Base-by-base conservation (phyloP, 2,329 filamentous ascomycete species). In the Pseudonectria foliicola region DNA sequence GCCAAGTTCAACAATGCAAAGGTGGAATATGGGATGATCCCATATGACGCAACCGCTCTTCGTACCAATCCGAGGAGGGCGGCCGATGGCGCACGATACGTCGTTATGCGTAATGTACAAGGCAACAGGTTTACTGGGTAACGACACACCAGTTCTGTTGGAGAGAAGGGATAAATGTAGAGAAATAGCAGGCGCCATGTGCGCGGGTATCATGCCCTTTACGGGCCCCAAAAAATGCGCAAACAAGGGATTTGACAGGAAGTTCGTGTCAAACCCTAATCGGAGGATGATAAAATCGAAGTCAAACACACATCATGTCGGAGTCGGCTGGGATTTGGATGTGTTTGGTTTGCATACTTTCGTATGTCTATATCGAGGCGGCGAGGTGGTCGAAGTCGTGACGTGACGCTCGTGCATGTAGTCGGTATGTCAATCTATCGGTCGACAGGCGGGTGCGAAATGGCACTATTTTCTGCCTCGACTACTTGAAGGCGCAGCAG, bases 381-480 rank as follows among this genome's bases (percentile, higher is more conserved):
- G n/a, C n/a, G n/a, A 25, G 15, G 13, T 13, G 8, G 29, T 16
- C 13, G 29, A 10, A 13, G 6, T 15, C 7, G n/a, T n/a, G n/a
- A 16, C 13, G 13, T 30, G 13, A 10, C 21, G 13, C 13, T 13
- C 8, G 13, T 10, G 29, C 15, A 10, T 15, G 8, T 15, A 8
- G 15, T 30, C 8, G 10, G 6, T 13, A 10, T 10, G 6, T 16
- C 10, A 30, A 8, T 15, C 21, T 25, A 25, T 12, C n/a, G 16
- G n/a, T n/a, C n/a, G n/a, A n/a, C n/a, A n/a, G n/a, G n/a, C n/a
- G n/a, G n/a, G n/a, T n/a, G n/a, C n/a, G n/a, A n/a, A n/a, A n/a
- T n/a, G n/a, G 24, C 10, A 23, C 70, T 55, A 78, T 56, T 77
- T 79, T 53, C 75, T 73, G 35, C 60, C 62, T 23, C 71, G 66